phyloP scores from a whole-genome alignment of 371 early-diverging fungal species.

The Mortierella sp. region DNA sequence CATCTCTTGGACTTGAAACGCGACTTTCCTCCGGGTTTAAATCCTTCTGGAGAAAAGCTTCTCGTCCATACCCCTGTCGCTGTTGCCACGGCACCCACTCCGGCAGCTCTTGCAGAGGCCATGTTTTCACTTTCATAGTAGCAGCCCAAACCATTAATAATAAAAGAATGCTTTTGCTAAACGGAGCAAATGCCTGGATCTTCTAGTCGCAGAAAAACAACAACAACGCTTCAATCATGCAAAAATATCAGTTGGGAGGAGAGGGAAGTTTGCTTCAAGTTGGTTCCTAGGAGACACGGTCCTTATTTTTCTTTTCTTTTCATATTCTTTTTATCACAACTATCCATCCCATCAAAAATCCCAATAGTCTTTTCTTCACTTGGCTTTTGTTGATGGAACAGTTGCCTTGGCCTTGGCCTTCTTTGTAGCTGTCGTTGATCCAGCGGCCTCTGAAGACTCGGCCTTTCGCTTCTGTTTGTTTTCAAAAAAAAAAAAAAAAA shows the following conservation, averaged over 20 bases:
- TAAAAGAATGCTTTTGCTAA: not conserved
- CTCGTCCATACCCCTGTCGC: not conserved
- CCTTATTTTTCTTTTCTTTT: not conserved
- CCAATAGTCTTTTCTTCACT: slow-evolving; percentile 32
- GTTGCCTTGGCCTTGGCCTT: slow-evolving; percentile 47
- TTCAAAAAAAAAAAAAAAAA: not conserved
- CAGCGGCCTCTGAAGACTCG: slow-evolving; percentile 27
- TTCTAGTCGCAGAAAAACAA: too few relatives aligned
- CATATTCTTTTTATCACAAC: slow-evolving; percentile 6
- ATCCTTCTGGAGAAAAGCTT: not conserved
- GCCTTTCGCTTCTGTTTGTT: slow-evolving; percentile 41
- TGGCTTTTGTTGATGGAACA: slow-evolving; percentile 13
- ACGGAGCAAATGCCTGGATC: not conserved
- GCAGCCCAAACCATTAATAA: not conserved
- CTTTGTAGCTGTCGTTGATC: slow-evolving; percentile 26
- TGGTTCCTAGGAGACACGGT: slow-evolving; percentile 4
- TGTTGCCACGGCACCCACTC: slow-evolving; percentile 21
- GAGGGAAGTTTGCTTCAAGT: too few relatives aligned
- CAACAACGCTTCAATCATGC: too few relatives aligned
- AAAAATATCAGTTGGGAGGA: not conserved
- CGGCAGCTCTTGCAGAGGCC: slow-evolving; percentile 15
- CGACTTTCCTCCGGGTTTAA: not conserved
- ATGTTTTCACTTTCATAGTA: slow-evolving; percentile 1
- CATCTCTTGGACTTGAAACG: slow-evolving; percentile 5
- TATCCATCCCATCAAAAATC: too few relatives aligned